phyloP scores from a whole-genome alignment of 148 eudicot genomes.

The Diospyros lotus region DNA sequence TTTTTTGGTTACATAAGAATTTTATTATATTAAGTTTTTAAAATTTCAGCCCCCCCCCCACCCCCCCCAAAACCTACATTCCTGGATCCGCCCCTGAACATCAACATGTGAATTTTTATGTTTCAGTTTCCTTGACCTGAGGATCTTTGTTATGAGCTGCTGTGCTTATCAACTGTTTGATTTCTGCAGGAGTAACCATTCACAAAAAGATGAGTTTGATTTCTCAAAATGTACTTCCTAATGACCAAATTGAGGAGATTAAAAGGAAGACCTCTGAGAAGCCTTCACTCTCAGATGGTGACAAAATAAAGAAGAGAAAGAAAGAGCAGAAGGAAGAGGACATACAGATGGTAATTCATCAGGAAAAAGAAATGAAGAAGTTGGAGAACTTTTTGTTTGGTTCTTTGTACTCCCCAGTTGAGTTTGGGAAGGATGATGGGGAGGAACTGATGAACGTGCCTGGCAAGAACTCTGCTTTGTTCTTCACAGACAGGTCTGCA shows the following conservation, averaged over 20 bases:
- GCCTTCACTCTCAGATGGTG: constrained; percentile 25
- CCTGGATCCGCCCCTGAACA: no score
- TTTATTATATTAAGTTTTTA: no score
- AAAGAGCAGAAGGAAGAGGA: constrained; percentile 35
- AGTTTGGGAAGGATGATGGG: constrained; percentile 53
- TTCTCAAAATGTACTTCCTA: constrained; percentile 58
- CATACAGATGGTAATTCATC: constrained; percentile 31
- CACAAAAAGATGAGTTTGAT: constrained; percentile 49
- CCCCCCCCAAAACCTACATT: no score
- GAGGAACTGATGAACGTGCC: constrained; percentile 28
- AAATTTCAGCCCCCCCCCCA: no score
- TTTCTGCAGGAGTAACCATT: constrained; percentile 12
- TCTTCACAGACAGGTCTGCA: constrained; percentile 58
- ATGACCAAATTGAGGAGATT: constrained; percentile 35
- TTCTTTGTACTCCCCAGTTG: constrained; percentile 59
- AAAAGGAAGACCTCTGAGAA: constrained; percentile 41
- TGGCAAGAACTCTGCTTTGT: constrained; percentile 37
- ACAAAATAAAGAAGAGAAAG: constrained; percentile 46
- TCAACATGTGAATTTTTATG: no score
- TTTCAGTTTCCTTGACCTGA: not conserved
- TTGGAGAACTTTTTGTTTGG: constrained; percentile 68
- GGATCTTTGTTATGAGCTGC: not conserved
- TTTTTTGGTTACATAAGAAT: no score
- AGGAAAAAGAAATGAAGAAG: constrained; percentile 55
- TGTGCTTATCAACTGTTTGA: not conserved